Percentiles rank a stretch among this genome's conserved stretches.
Evolutionary conservation across 2,329 filamentous ascomycete species (phyloP).

Genomic region (Calonectria pauciramosa): DNA sequence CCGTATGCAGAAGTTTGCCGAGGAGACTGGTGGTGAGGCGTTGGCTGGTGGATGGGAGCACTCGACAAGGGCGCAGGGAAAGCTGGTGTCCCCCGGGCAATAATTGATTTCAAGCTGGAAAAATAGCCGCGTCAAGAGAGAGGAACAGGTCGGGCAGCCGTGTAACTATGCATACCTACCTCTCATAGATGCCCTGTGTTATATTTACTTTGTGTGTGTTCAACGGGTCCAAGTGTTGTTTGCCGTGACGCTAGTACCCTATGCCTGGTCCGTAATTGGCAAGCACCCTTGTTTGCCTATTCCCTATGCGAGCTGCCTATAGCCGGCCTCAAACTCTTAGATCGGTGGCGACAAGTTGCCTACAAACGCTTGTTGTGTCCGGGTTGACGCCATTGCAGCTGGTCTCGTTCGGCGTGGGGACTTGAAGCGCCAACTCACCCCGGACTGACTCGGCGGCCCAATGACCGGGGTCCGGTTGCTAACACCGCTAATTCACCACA

Average conservation of each 20-base stretch:
- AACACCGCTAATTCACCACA: slow-evolving; percentile 43
- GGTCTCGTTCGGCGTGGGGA: slow-evolving; percentile 9
- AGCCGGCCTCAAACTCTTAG: neutral
- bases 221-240: slow-evolving; percentile 27
- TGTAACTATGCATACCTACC: slow-evolving; percentile 47
- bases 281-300: neutral
- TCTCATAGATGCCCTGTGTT: slow-evolving; percentile 47
- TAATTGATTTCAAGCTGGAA: slow-evolving; percentile 61
- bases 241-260: neutral
- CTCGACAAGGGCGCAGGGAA: slow-evolving; percentile 80
- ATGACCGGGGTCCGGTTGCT: slow-evolving; percentile 24
- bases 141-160: slow-evolving; percentile 37
- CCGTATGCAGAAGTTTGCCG: slow-evolving; percentile 84
- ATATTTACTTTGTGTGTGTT: slow-evolving; percentile 47
- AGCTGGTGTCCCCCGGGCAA: slow-evolving; percentile 90
- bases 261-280: neutral
- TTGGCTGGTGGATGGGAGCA: slow-evolving; percentile 91
- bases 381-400: slow-evolving; percentile 14
- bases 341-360: neutral
- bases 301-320: neutral
- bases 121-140: slow-evolving; percentile 32
- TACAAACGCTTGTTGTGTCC: neutral
- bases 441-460: slow-evolving; percentile 23
- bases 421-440: slow-evolving; percentile 23
- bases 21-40: slow-evolving; percentile 79